Evolutionary conservation across 331 rosid species (phyloP), one percentile per base, ranked within the genome.

Genomic region (Phaseolus coccineus): DNA sequence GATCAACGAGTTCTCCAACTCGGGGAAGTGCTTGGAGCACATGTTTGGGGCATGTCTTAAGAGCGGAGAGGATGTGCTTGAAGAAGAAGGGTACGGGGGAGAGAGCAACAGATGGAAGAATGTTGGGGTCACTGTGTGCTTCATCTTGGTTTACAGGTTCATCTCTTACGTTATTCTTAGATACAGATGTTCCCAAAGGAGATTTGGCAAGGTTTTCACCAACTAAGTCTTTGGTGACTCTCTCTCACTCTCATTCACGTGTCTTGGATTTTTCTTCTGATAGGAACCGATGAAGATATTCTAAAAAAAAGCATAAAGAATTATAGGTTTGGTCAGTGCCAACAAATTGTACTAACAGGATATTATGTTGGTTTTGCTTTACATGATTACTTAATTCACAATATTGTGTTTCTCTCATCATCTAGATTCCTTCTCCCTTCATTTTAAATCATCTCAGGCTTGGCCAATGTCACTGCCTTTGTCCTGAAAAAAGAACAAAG

Each of bases 121-220:
- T 80, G 87, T 93, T 27, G 87, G 86, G 59, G 87, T 93, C 48
- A 95, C 92, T 87, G 86, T 95, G 48, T 84, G 90, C 72, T 95
- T 93, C 91, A 87, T 95, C 82, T 77, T 95, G 84, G 37, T 95
- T 77, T 95, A 95, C 93, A 93, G 99, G 89, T 91, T 93, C 78
- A 84, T 91, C 84, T 91, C 98, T 74, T 95, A 95, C 68, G 91
- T 87, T 53, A 87, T 95, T 85, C 94, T 95, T 37, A 87, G 97
- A 85, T 90, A 85, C 80, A 88, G 90, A 83, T 95, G 98, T 82
- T 89, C 94, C 19, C 86, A 83, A 55, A 86, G 82, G 57, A 85
- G 86, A n/a, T 77, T 85, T 71, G 87, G 56, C 53, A 73, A 77
- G 52, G 80, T 74, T 62, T 72, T 77, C 47, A 81, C 73, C 82